These are phyloP conservation scores for Peltaster fructicola DNA, from an alignment of 2,329 filamentous ascomycete species.

Conservation along the genomic window DNA sequence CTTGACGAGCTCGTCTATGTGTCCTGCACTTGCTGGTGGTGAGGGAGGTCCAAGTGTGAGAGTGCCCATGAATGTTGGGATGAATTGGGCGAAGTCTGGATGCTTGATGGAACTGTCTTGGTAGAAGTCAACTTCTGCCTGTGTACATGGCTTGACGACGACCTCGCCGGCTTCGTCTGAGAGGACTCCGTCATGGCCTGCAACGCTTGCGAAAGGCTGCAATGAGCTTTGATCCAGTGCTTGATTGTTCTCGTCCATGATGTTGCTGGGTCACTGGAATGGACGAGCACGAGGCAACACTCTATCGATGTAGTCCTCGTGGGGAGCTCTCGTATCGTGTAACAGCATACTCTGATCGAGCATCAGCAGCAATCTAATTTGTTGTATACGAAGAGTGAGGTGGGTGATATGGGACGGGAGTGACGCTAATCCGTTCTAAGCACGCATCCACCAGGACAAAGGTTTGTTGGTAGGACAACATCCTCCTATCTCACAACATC, in stretches of 20 bases:
- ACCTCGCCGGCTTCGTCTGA: constrained; percentile 68
- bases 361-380: no score
- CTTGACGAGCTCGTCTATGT: constrained; percentile 6
- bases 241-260: constrained; percentile 4
- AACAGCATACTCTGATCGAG: no score
- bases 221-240: constrained; percentile 43
- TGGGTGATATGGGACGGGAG: no score
- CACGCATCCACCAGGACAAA: no score
- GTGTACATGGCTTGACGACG: constrained; percentile 86
- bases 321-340: no score
- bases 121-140: constrained; percentile 79
- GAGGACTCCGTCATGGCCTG: constrained; percentile 79
- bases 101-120: constrained; percentile 49
- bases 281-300: no score
- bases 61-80: constrained; percentile 73
- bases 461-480: no score
- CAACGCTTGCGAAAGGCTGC: constrained; percentile 55
- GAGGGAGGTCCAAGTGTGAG: constrained; percentile 47
- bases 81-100: constrained; percentile 57
- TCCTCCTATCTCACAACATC: no score
- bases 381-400: no score
- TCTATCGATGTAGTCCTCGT: no score
- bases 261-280: constrained; percentile 1
- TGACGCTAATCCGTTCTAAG: no score
- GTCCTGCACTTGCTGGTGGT: no score